phyloP scores from a whole-genome alignment of 2,329 filamentous ascomycete species.

The Alternaria consortialis region DNA sequence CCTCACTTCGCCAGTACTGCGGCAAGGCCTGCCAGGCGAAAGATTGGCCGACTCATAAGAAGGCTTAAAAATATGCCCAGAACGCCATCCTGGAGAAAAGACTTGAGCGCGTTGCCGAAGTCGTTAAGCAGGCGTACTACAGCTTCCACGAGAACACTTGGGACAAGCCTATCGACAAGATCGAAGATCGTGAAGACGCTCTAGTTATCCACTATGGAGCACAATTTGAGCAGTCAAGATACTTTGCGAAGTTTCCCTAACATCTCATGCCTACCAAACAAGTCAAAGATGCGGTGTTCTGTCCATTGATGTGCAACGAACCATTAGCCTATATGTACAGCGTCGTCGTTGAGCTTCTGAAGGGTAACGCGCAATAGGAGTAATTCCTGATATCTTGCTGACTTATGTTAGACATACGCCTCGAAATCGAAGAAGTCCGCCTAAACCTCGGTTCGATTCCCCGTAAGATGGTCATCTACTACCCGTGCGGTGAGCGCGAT shows the following conservation, averaged over 20 bases:
- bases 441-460: not conserved
- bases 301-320: constrained; percentile 1
- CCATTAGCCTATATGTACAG: constrained; percentile 1
- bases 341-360: not conserved
- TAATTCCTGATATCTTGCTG: no score
- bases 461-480: not conserved
- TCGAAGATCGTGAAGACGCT: not conserved
- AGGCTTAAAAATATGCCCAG: not conserved
- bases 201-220: not conserved
- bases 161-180: not conserved
- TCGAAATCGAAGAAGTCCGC: not conserved
- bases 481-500: not conserved
- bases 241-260: constrained; percentile 1
- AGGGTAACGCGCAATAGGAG: not conserved
- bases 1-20: constrained; percentile 1
- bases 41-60: constrained; percentile 11
- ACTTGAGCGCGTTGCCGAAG: constrained; percentile 2
- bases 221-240: not conserved
- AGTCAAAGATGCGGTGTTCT: not conserved
- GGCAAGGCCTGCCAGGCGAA: constrained; percentile 5
- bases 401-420: not conserved
- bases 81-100: not conserved
- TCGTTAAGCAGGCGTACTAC: constrained; percentile 11
- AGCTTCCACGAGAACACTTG: constrained; percentile 16
- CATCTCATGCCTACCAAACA: not conserved